Evolutionary conservation across 352 stramenopile species (phyloP).

Genomic region (Pythium phragmiticola): DNA sequence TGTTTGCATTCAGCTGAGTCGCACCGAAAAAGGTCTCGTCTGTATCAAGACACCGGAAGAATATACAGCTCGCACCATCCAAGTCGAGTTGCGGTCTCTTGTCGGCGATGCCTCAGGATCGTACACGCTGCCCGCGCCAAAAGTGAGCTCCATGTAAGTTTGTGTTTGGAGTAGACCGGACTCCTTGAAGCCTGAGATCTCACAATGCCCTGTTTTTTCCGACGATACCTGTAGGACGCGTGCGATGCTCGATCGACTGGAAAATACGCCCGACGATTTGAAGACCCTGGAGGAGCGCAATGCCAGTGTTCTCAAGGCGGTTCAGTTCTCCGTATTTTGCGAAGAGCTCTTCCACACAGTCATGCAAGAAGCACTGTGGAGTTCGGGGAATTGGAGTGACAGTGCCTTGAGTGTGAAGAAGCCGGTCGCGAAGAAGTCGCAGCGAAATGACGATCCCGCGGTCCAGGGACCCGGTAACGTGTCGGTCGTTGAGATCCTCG

Average conservation of each 20-base stretch:
- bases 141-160: slow-evolving; percentile 24
- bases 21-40: slow-evolving; percentile 78
- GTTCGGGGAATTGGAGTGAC: slow-evolving; percentile 64
- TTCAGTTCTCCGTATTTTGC: slow-evolving; percentile 87
- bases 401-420: slow-evolving; percentile 53
- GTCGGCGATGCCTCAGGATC: slow-evolving; percentile 7
- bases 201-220: neutral
- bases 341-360: slow-evolving; percentile 83
- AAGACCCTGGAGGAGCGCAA: slow-evolving; percentile 71
- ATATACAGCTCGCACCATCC: slow-evolving; percentile 71
- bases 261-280: slow-evolving; percentile 62
- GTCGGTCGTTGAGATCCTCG: slow-evolving; percentile 73
- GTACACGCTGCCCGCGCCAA: slow-evolving; percentile 20
- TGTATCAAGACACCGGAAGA: slow-evolving; percentile 77
- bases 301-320: slow-evolving; percentile 61
- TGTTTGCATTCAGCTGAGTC: slow-evolving; percentile 48
- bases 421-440: slow-evolving; percentile 34
- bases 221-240: slow-evolving; percentile 38
- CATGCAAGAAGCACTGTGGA: slow-evolving; percentile 79
- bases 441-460: slow-evolving; percentile 34
- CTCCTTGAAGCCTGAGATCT: neutral
- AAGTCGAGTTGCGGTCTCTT: slow-evolving; percentile 39
- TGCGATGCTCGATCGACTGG: slow-evolving; percentile 49
- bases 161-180: too few relatives aligned
- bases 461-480: slow-evolving; percentile 32